Conservation (phyloP, 495 filamentous ascomycete species). For the Penicillium angulare region DNA sequence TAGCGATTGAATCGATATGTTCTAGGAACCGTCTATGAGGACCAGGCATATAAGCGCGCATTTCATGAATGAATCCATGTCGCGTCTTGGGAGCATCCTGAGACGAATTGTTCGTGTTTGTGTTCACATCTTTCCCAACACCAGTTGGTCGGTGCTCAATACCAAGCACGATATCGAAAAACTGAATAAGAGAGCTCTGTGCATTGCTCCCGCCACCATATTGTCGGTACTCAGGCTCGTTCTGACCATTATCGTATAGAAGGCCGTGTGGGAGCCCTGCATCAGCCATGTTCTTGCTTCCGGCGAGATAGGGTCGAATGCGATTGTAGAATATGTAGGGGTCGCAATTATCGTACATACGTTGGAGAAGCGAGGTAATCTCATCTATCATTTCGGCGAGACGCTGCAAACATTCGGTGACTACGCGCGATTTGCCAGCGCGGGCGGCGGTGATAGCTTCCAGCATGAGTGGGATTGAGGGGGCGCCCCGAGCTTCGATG, state of each 20-base stretch:
- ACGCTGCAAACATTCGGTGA: slow-evolving; percentile 68
- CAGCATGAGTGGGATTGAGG: slow-evolving; percentile 86
- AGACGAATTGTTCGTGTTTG: too few relatives aligned
- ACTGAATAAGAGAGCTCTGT: slow-evolving; percentile 91
- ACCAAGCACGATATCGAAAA: slow-evolving; percentile 90
- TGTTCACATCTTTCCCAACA: too few relatives aligned
- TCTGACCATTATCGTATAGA: slow-evolving; percentile 75
- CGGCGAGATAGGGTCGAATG: slow-evolving; percentile 91
- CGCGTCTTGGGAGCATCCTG: slow-evolving; percentile 39
- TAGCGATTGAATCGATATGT: slow-evolving; percentile 75
- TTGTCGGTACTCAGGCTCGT: slow-evolving; percentile 65
- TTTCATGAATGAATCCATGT: slow-evolving; percentile 93
- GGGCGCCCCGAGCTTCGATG: slow-evolving; percentile 89
- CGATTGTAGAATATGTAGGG: slow-evolving; percentile 91
- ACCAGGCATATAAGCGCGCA: slow-evolving; percentile 96
- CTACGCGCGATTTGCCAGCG: slow-evolving; percentile 61
- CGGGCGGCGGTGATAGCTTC: slow-evolving; percentile 82
- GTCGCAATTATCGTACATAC: slow-evolving; percentile 92
- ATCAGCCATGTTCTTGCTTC: slow-evolving; percentile 94
- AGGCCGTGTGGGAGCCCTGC: slow-evolving; percentile 87
- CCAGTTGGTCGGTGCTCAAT: slow-evolving; percentile 92
- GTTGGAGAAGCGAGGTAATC: slow-evolving; percentile 66
- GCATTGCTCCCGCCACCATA: slow-evolving; percentile 92
- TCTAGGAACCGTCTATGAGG: slow-evolving; percentile 85
- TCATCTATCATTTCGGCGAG: slow-evolving; percentile 90